A percentile compares a stretch with the other conserved stretches of the same genome.
Evolutionary conservation across 768 basidiomycete species (phyloP).

Genomic region (Tulasnella sp.): DNA sequence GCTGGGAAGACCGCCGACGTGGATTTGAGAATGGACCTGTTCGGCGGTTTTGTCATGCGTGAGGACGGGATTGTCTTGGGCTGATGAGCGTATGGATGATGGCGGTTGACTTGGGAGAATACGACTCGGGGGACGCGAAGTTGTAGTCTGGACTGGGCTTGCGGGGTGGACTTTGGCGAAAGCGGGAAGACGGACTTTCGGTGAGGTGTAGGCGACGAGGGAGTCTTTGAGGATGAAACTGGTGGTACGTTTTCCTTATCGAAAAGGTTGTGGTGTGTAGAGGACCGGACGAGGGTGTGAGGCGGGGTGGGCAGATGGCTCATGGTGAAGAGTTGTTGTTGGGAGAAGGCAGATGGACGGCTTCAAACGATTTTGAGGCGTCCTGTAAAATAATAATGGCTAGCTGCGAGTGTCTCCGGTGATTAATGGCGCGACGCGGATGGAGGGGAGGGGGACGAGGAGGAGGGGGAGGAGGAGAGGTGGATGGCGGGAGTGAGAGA

Average conservation of each 20-base stretch:
- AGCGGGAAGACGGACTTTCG: not conserved
- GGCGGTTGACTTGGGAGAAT: constrained; percentile 11
- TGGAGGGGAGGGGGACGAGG: not conserved
- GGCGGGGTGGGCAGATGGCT: not conserved
- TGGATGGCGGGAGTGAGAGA: too few species aligned
- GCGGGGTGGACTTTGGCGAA: constrained; percentile 8
- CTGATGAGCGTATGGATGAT: constrained; percentile 18
- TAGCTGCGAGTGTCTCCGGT: not conserved
- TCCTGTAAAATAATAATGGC: not conserved
- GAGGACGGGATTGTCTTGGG: constrained; percentile 15
- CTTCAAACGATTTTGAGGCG: not conserved
- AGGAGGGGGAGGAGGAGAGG: too few species aligned
- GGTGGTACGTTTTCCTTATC: constrained; percentile 17
- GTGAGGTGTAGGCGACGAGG: not conserved
- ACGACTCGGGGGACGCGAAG: constrained; percentile 14
- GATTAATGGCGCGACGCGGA: not conserved
- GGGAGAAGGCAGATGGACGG: not conserved
- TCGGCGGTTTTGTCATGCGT: constrained; percentile 31
- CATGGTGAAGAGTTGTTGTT: not conserved
- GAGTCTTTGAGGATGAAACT: not conserved
- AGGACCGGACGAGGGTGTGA: not conserved
- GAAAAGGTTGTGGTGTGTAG: not conserved
- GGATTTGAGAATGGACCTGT: constrained; percentile 67
- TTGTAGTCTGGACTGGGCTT: not conserved
- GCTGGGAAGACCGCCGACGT: constrained; percentile 25